These are phyloP conservation scores for Cyberlindnera galapagoensis DNA, from an alignment of 805 yeast species.

Conservation along the genomic window DNA sequence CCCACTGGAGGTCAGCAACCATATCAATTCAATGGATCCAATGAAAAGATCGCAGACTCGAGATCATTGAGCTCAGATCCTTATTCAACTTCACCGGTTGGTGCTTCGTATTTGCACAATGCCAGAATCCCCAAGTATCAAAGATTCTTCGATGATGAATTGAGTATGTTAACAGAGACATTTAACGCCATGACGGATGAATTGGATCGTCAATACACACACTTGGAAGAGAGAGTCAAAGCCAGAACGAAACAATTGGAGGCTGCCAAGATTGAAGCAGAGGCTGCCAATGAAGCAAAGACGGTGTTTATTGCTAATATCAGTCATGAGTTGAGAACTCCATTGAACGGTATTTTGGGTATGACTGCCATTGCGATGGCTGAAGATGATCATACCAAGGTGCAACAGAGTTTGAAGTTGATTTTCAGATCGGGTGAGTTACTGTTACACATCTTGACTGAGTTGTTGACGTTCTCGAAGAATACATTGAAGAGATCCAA, in stretches of 20 bases:
- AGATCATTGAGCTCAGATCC: slow-evolving; percentile 13
- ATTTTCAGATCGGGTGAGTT: slow-evolving; percentile 91
- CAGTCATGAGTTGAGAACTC: slow-evolving; percentile 91
- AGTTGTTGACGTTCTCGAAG: slow-evolving; percentile 84
- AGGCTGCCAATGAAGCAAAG: slow-evolving; percentile 93
- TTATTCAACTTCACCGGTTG: background rate
- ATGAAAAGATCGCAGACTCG: slow-evolving; percentile 7
- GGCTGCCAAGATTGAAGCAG: slow-evolving; percentile 83
- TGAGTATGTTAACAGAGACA: slow-evolving; percentile 81
- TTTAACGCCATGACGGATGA: slow-evolving; percentile 90
- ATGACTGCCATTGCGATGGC: slow-evolving; percentile 93
- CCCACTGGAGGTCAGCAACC: background rate
- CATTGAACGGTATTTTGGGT: slow-evolving; percentile 92
- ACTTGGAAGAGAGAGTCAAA: slow-evolving; percentile 81
- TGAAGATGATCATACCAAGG: slow-evolving; percentile 61
- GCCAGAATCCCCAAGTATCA: slow-evolving; percentile 40
- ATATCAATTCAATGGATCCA: background rate
- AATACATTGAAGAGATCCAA: slow-evolving; percentile 81
- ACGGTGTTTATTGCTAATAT: slow-evolving; percentile 90
- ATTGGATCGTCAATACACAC: slow-evolving; percentile 73
- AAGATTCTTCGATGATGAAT: slow-evolving; percentile 68
- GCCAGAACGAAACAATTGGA: slow-evolving; percentile 85
- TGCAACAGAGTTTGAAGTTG: slow-evolving; percentile 70
- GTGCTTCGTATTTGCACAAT: slow-evolving; percentile 27
- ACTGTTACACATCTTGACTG: slow-evolving; percentile 82